phyloP scores from a whole-genome alignment of 257 asterid genomes.

The Echites panduratus region DNA sequence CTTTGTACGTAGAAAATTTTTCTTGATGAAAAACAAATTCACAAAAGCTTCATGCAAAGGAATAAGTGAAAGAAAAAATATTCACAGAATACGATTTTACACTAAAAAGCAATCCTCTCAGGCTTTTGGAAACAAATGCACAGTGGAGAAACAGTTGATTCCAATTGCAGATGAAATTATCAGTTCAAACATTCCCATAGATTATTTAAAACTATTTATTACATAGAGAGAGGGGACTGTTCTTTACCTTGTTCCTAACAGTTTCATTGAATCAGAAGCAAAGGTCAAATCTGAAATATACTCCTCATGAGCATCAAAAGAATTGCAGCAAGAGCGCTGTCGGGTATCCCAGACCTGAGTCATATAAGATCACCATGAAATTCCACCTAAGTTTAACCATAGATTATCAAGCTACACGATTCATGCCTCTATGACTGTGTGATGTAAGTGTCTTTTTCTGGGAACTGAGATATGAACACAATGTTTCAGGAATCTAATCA shows the following conservation, averaged over 20 bases:
- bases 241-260: constrained; percentile 67
- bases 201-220: neutral
- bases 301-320: constrained; percentile 71
- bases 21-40: neutral
- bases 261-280: constrained; percentile 71
- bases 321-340: constrained; percentile 70
- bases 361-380: constrained; percentile 2
- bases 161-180: too few species aligned
- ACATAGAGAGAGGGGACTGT: constrained; percentile 1
- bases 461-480: neutral
- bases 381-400: neutral
- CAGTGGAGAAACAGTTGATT: neutral
- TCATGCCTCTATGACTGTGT: neutral
- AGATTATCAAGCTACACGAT: neutral
- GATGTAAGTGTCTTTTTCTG: neutral
- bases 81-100: neutral
- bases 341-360: constrained; percentile 88
- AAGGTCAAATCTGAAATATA: constrained; percentile 83
- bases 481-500: neutral
- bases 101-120: neutral
- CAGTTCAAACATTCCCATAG: neutral
- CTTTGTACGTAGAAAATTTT: neutral
- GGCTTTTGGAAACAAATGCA: neutral
- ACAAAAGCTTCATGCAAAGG: neutral
- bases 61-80: neutral